A percentile compares a stretch with the other conserved stretches of the same genome.
These are phyloP conservation scores for Candida glaebosa DNA, from an alignment of 805 yeast genomes.

Conservation along the genomic window DNA sequence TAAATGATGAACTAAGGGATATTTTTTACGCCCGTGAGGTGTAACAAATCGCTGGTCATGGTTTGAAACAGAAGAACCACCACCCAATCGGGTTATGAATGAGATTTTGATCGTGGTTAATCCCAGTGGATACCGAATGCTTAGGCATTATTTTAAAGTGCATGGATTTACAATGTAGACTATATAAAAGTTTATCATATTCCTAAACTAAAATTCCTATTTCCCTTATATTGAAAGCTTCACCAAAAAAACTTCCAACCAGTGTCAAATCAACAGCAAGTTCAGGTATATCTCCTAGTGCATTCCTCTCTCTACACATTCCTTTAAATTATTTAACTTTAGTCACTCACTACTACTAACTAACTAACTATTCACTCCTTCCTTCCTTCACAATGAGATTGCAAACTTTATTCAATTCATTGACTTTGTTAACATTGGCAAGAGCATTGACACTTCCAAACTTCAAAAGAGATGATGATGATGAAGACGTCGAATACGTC, in stretches of 20 bases:
- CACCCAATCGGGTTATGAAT: neutral
- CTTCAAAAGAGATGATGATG: constrained; percentile 15
- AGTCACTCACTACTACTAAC: constrained; percentile 17
- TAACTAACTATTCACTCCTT: constrained; percentile 15
- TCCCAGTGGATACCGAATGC: no score
- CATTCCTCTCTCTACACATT: constrained; percentile 4
- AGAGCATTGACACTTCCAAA: constrained; percentile 17
- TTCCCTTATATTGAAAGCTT: no score
- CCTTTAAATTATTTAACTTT: constrained; percentile 13
- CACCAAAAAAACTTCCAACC: no score
- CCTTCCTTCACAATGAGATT: constrained; percentile 25
- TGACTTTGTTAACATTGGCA: constrained; percentile 17
- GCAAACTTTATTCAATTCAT: constrained; percentile 19
- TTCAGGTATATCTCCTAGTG: constrained; percentile 6
- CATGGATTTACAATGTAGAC: neutral
- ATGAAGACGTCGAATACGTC: constrained; percentile 24
- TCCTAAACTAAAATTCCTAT: no score
- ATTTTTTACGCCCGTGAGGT: neutral
- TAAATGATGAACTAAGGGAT: neutral
- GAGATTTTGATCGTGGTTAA: neutral
- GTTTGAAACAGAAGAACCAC: neutral
- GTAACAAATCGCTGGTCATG: neutral
- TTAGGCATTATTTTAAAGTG: no score
- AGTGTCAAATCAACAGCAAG: neutral
- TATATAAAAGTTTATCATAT: neutral